Evolutionary conservation across 345 rosid species (phyloP).

Genomic region (Eucalyptus urophylla): DNA sequence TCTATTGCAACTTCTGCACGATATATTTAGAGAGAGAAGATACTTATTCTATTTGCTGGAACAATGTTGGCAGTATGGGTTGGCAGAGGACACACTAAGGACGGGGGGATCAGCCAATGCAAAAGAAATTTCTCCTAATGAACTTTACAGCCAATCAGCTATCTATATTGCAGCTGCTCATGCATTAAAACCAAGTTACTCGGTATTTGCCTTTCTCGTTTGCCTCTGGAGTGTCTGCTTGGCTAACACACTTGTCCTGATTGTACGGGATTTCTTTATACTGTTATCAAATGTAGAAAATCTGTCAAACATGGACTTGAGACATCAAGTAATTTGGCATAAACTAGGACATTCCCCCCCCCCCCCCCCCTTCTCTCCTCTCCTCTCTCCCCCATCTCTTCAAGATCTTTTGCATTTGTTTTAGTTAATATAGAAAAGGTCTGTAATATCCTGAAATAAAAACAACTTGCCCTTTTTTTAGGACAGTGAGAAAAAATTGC

Average conservation of each 20-base stretch:
- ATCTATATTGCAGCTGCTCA: slow-evolving; percentile 98
- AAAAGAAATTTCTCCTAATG: slow-evolving; percentile 76
- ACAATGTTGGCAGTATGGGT: slow-evolving; percentile 57
- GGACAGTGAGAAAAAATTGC: neutral
- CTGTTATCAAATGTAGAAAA: neutral
- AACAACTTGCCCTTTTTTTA: neutral
- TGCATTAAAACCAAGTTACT: slow-evolving; percentile 92
- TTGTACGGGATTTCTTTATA: neutral
- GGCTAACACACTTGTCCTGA: neutral
- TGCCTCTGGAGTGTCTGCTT: neutral
- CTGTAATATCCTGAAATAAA: neutral
- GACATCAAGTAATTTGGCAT: neutral
- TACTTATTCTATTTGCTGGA: neutral
- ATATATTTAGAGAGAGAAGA: neutral
- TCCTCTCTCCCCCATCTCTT: neutral
- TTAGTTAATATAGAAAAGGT: neutral
- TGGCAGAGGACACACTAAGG: slow-evolving; percentile 92
- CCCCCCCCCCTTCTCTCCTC: no score
- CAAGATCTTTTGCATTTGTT: neutral
- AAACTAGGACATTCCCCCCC: neutral
- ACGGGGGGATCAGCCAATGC: slow-evolving; percentile 52
- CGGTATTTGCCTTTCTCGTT: slow-evolving; percentile 15
- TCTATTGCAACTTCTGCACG: neutral
- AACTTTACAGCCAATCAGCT: slow-evolving; percentile 93
- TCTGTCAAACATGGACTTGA: neutral